These are phyloP conservation scores for Ichthyophthirius multifiliis DNA, from an alignment of 169 alveolate species.

Conservation along the genomic window DNA sequence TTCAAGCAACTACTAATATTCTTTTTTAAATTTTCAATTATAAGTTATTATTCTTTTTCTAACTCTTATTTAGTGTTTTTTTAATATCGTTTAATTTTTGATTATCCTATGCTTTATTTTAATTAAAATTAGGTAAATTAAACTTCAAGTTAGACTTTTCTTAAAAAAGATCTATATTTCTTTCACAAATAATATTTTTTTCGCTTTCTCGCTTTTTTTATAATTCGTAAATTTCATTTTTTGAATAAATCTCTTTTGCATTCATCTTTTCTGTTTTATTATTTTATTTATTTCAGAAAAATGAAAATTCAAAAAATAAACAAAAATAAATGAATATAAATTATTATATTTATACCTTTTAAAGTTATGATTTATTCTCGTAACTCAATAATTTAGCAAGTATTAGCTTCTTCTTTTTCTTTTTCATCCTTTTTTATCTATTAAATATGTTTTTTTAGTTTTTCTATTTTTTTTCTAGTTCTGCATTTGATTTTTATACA, in stretches of 20 bases:
- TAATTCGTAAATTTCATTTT: conserved; percentile 1
- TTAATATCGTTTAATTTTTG: conserved; percentile 28
- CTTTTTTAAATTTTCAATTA: conserved; percentile 27
- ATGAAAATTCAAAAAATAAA: too few species aligned
- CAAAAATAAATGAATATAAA: not conserved
- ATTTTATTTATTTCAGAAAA: conserved; percentile 1
- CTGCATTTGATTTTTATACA: not conserved
- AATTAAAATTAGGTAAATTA: conserved; percentile 17
- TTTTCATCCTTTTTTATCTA: not conserved
- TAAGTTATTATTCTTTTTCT: conserved; percentile 25
- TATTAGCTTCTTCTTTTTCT: not conserved
- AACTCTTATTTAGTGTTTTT: conserved; percentile 21
- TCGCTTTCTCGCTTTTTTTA: conserved; percentile 4
- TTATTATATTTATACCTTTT: not conserved
- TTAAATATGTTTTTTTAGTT: conserved; percentile 8
- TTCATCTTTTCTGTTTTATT: not conserved
- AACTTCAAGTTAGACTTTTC: conserved; percentile 14
- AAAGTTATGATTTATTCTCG: not conserved
- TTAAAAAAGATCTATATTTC: not conserved
- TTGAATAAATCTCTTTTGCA: not conserved
- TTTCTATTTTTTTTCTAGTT: conserved; percentile 17
- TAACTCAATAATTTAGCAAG: conserved; percentile 6
- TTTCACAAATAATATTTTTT: not conserved
- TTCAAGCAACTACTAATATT: not conserved
- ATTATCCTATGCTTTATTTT: conserved; percentile 15